Base-by-base conservation (phyloP, 2,329 filamentous ascomycete genomes). In the Polytolypa hystricis region DNA sequence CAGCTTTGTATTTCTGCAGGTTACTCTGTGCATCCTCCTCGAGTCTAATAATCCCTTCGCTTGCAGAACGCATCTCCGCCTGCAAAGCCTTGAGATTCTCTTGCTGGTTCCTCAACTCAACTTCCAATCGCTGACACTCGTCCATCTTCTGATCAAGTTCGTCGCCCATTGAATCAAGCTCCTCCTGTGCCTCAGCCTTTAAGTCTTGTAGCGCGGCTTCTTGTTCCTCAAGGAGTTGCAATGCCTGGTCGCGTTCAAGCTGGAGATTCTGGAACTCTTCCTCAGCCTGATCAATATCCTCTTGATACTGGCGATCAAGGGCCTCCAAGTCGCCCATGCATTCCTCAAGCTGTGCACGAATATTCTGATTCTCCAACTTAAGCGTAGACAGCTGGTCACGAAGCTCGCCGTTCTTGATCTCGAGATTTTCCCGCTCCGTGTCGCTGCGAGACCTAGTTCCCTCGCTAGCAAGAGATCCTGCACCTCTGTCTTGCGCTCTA, bases 1-100 rank as follows among this genome's bases (percentile, higher is more conserved):
- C 76, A 43, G 82, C 77, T 53, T 86, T 74, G 42, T 95, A 91
- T 42, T 81, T 78, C 39, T 78, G 76, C 31, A 81, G 61, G 57
- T 87, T 91, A 49, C 74, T 77, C 45, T 84, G 78, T 37, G 89
- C 82, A 48, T 93, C 86, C 55, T 96, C 87, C 56, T 96, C 91
- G 0, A 98, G 71, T 30, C 84, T 73, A 20, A 95, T 73, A 4
- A 96, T 71, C 15, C 81, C 81, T 48, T 94, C 85, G 50, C 83
- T 93, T 60, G 95, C 81, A 48, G 80, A 81, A 44, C 87, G 82
- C 79, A 98, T 91, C 66, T 96, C 91, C 41, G 81, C 78, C 54
- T 96, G 89, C 36, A 98, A 65, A n/a, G 84, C 83, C 45, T 81
- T 78, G 58, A 95, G 89, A 54, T 91, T 93, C 52, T 96, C 87